These are phyloP conservation scores for Alternaria angustiovoidea DNA, from an alignment of 2,329 filamentous ascomycete species.

Conservation along the genomic window DNA sequence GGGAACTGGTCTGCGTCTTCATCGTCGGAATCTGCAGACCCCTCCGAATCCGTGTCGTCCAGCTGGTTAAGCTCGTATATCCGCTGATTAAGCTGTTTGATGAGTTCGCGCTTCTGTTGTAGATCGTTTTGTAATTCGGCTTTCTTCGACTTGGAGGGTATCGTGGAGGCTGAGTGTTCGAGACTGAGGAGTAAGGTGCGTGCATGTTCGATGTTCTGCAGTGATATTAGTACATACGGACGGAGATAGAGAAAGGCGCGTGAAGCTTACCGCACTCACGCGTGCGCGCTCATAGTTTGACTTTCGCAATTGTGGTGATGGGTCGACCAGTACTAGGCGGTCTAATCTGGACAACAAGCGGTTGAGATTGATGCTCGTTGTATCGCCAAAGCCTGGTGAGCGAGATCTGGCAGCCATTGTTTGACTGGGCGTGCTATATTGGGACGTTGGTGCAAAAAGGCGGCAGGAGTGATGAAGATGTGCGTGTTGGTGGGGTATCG, in stretches of 20 bases:
- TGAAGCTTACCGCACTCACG: slow-evolving; percentile 59
- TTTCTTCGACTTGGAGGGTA: slow-evolving; percentile 57
- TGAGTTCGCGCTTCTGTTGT: slow-evolving; percentile 68
- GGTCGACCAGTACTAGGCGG: slow-evolving; percentile 68
- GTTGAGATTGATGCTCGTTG: slow-evolving; percentile 61
- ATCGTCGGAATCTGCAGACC: slow-evolving; percentile 50
- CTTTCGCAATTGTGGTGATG: slow-evolving; percentile 65
- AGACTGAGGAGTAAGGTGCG: slow-evolving; percentile 72
- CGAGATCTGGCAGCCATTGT: slow-evolving; percentile 35
- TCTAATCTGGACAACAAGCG: slow-evolving; percentile 73
- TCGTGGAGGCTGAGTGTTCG: slow-evolving; percentile 70
- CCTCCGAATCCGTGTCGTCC: slow-evolving; percentile 46
- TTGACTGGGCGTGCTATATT: not conserved
- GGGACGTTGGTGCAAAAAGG: not conserved
- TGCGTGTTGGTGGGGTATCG: not conserved
- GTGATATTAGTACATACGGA: slow-evolving; percentile 3
- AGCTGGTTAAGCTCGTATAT: slow-evolving; percentile 74
- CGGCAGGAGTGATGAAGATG: not conserved
- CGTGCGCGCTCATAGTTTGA: slow-evolving; percentile 73
- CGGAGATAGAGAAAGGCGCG: not conserved
- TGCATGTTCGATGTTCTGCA: slow-evolving; percentile 75
- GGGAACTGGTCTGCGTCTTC: slow-evolving; percentile 55
- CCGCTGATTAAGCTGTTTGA: slow-evolving; percentile 72
- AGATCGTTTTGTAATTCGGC: slow-evolving; percentile 71
- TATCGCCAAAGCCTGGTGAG: slow-evolving; percentile 36